These are phyloP conservation scores for Fragaria nilgerrensis DNA, from an alignment of 306 rosid genomes.

Conservation along the genomic window DNA sequence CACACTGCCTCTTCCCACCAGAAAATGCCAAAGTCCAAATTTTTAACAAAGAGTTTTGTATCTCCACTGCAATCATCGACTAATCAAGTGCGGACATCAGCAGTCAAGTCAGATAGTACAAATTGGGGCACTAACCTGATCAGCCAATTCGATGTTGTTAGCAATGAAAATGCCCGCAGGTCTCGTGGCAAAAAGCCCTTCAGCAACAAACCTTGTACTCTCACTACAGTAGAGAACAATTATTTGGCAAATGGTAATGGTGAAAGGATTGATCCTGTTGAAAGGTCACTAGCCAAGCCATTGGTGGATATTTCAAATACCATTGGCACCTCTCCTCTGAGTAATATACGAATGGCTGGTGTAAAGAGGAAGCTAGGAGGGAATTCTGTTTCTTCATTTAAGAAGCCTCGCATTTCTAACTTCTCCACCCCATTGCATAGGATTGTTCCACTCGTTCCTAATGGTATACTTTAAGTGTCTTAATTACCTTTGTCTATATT, in stretches of 20 bases:
- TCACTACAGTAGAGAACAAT: conserved; percentile 19
- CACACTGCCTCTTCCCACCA: conserved; percentile 33
- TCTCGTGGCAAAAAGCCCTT: conserved; percentile 34
- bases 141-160: conserved; percentile 60
- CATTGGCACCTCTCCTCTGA: conserved; percentile 29
- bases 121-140: conserved; percentile 63
- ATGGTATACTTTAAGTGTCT: conserved; percentile 39
- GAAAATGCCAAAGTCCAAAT: conserved; percentile 22
- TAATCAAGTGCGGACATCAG: conserved; percentile 32
- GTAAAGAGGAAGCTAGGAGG: conserved; percentile 63
- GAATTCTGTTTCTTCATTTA: conserved; percentile 63
- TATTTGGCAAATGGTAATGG: conserved; percentile 34
- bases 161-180: conserved; percentile 34
- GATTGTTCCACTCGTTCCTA: conserved; percentile 33
- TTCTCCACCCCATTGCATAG: conserved; percentile 44
- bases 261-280: conserved; percentile 35
- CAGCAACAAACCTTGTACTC: conserved; percentile 19
- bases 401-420: conserved; percentile 69
- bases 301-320: conserved; percentile 68
- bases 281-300: conserved; percentile 39
- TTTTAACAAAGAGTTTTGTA: conserved; percentile 35
- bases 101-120: conserved; percentile 36
- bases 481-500: conserved; percentile 7
- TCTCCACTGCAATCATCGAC: conserved; percentile 44
- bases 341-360: conserved; percentile 25